These are phyloP conservation scores for Pythium apleroticum DNA, from an alignment of 352 stramenopile genomes.

Conservation along the genomic window DNA sequence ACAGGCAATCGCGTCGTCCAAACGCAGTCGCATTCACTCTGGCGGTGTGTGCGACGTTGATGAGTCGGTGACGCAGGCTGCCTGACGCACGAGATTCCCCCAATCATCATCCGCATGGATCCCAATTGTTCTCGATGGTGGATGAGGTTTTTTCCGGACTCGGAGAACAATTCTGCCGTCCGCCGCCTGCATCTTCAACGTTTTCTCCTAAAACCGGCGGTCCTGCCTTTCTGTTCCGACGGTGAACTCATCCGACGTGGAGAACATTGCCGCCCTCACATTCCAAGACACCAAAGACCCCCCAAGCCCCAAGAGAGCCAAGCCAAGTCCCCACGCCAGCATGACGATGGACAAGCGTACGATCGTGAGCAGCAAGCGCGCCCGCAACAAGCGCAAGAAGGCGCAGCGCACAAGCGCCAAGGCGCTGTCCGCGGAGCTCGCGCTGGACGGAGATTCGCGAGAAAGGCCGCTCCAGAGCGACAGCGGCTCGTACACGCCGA, in stretches of 20 bases:
- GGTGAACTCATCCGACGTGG: constrained; percentile 8
- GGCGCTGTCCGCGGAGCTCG: background rate
- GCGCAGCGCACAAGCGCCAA: constrained; percentile 35
- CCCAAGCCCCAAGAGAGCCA: background rate
- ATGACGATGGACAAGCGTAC: constrained; percentile 70
- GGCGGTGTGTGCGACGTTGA: constrained; percentile 2
- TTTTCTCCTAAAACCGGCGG: constrained; percentile 23
- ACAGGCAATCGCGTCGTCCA: constrained; percentile 9
- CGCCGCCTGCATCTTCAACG: constrained; percentile 24
- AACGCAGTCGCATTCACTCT: background rate
- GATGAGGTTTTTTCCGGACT: background rate
- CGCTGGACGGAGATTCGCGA: constrained; percentile 1
- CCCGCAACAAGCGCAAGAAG: constrained; percentile 60
- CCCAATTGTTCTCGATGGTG: constrained; percentile 17
- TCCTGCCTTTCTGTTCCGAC: constrained; percentile 15
- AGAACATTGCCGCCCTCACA: background rate
- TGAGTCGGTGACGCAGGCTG: constrained; percentile 11
- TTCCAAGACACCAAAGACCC: background rate
- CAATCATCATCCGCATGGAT: constrained; percentile 18
- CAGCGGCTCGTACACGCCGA: constrained; percentile 9
- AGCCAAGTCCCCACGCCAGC: constrained; percentile 12
- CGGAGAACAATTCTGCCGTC: constrained; percentile 15
- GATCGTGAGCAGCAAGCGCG: constrained; percentile 63
- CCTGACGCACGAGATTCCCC: constrained; percentile 18
- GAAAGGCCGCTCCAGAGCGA: constrained; percentile 32